Base-by-base conservation (phyloP, 164 flowering plant genomes). In the Stephania yunnanensis region DNA sequence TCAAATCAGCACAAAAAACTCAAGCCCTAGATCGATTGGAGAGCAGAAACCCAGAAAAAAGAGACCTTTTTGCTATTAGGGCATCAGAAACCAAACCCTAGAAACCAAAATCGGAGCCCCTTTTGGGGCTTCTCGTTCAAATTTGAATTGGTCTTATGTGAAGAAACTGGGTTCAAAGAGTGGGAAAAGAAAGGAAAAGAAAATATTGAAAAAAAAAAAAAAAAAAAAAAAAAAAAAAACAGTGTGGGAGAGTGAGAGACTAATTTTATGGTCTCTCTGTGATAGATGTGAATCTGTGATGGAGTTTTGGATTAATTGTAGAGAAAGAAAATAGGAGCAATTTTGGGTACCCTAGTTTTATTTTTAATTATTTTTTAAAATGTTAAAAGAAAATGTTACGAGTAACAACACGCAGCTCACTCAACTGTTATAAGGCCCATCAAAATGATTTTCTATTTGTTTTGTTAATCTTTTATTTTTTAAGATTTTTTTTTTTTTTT, bases 31-130 rank as follows among this genome's bases (percentile, higher is more conserved):
- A 67, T 17, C 12, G 19, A 67, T 36, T 29, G 31, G 31, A 67
- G 6, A 25, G 19, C 15, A 25, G 2, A 67, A 67, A 67, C 6
- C 12, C 5, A 69, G 3, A 7, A 67, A 67, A 12, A 36, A 10
- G 44, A 17, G 25, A 7, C 25, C 29, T 1, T 46, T 22, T 44
- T 46, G 8, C 12, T 13, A 70, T 45, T 45, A 9, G 48, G 22
- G 22, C 20, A 22, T 19, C 29, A 46, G 48, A 70, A 70, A 53
- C 72, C 58, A 70, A 70, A 70, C 72, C 72, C 72, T 70, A 20
- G 72, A 46, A 70, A 22, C 0, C 8, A 70, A 70, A 45, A 22
- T 17, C 20, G 20, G 30, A 15, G 53, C 48, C 19, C 48, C 7
- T 68, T 44, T 61, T 9, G 5, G 5, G n/a, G n/a, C 64, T 61